phyloP scores from a whole-genome alignment of 192 early-diverging fungal genomes.

The Cetraspora pellucida region DNA sequence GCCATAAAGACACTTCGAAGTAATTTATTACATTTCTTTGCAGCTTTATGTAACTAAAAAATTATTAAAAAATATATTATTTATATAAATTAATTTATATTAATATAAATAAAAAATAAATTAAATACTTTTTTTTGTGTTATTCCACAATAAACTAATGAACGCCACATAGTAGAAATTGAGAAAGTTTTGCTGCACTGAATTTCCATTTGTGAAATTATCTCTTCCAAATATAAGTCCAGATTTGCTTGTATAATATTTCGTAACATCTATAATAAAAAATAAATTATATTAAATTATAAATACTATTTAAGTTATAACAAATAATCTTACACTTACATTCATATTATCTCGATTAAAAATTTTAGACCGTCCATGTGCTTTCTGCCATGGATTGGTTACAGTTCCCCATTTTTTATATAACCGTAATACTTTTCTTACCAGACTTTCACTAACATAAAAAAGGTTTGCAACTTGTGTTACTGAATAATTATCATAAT shows the following conservation, averaged over 20 bases:
- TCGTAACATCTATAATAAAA: neutral
- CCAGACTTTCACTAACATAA: no score
- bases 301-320: no score
- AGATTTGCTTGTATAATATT: neutral
- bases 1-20: neutral
- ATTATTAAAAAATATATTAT: neutral
- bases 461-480: no score
- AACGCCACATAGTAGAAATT: neutral
- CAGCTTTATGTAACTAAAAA: conserved; percentile 21
- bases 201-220: neutral
- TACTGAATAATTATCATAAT: no score
- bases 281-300: no score
- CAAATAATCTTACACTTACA: no score
- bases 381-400: neutral
- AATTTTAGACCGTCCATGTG: neutral
- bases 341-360: neutral
- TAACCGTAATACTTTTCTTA: no score
- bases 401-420: neutral
- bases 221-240: conserved; percentile 12
- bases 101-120: no score
- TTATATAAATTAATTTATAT: no score
- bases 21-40: neutral
- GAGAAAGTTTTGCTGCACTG: neutral
- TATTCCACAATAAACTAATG: conserved; percentile 11
- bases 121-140: conserved; percentile 24